Evolutionary conservation across 2,329 filamentous ascomycete genomes (phyloP), one percentile per base, ranked within the genome.

Genomic region (Ascochyta rabiei): DNA sequence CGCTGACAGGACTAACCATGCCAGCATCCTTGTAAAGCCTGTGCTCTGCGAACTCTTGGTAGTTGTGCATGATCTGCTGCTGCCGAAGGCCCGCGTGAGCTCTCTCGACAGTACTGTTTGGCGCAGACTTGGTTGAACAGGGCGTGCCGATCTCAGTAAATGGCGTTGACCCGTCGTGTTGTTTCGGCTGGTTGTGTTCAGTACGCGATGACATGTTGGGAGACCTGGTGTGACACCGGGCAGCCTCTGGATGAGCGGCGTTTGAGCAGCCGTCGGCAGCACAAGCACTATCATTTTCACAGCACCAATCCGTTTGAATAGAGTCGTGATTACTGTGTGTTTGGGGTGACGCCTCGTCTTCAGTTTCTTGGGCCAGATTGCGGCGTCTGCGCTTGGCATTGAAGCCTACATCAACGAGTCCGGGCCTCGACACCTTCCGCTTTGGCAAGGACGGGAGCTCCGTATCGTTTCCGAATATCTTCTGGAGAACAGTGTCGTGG

Each of bases 41-140:
- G 21, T 28, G 44, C 3, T 50, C 45, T 23, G 40, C 40, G 15
- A 67, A 64, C 21, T 61, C 61, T 6, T 31, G 31, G 28, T 63
- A 66, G 26, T 65, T 66, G 19, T 43, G 39, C 37, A 56, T 44
- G 18, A 64, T 64, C 35, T 59, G 56, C 41, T 23, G 43, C 33
- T 46, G 46, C 34, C 41, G 28, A 3, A 52, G 33, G 33, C 7
- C 8, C 4, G 3, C 15, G 5, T 21, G 12, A 5, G 4, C 23
- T 13, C 7, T 15, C 15, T 31, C 34, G 19, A 18, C 12, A 21
- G 38, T 31, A 5, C 13, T 30, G 7, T 48, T 16, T n/a, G 46
- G 18, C 12, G 21, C n/a, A 30, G 53, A 42, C 16, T 23, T 37
- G 15, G 34, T 16, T 1, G 31, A 24, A 16, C 23, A n/a, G 15